Evolutionary conservation across 306 rosid genomes (phyloP).

Genomic region (Begonia loranthoides): DNA sequence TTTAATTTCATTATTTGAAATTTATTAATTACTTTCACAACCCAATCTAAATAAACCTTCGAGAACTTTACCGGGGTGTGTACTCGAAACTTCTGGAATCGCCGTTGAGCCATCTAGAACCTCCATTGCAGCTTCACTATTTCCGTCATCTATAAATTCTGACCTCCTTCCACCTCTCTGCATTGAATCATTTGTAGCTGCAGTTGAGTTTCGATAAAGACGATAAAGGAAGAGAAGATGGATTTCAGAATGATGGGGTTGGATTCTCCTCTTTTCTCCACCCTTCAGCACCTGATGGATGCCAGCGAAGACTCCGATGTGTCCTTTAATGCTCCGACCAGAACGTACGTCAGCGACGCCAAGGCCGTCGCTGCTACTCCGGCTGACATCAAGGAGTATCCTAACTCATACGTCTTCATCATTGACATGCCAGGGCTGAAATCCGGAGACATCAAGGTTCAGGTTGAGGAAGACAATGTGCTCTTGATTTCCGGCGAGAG

Average conservation of each 20-base stretch:
- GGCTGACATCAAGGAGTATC: constrained; percentile 67
- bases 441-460: constrained; percentile 77
- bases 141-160: too few relatives aligned
- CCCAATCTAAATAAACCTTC: too few relatives aligned
- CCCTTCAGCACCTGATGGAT: constrained; percentile 51
- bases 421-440: constrained; percentile 93
- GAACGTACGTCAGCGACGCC: constrained; percentile 60
- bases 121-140: too few relatives aligned
- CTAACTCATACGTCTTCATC: constrained; percentile 47
- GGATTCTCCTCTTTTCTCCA: constrained; percentile 48
- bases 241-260: constrained; percentile 52
- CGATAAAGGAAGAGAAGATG: constrained; percentile 30
- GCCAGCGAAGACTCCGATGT: constrained; percentile 34
- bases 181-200: too few relatives aligned
- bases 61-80: too few relatives aligned
- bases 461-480: constrained; percentile 76
- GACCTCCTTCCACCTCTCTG: too few relatives aligned
- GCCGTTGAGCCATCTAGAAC: too few relatives aligned
- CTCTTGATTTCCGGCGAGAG: constrained; percentile 72
- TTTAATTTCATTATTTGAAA: too few relatives aligned
- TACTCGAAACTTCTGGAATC: too few relatives aligned
- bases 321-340: constrained; percentile 41
- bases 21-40: too few relatives aligned
- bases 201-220: too few relatives aligned
- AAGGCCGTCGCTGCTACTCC: constrained; percentile 89